Conservation (phyloP, 2,329 filamentous ascomycete species). For the Emergomyces pasteurianus region DNA sequence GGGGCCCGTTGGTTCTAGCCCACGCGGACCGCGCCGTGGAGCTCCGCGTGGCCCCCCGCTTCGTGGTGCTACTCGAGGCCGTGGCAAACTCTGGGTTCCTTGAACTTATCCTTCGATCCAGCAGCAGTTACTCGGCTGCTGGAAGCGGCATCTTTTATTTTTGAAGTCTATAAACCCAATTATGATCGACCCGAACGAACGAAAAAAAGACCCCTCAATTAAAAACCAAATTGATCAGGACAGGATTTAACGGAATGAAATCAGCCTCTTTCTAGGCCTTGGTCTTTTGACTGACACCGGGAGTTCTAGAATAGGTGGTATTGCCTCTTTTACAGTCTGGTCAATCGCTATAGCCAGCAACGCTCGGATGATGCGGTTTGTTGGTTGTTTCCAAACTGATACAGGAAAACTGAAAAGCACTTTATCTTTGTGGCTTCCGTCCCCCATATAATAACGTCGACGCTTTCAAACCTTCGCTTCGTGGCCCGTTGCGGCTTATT, state of each 20-base stretch:
- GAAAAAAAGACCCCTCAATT: neutral
- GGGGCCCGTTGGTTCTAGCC: slow-evolving; percentile 23
- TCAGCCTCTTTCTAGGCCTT: neutral
- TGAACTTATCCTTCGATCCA: slow-evolving; percentile 16
- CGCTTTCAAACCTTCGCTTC: neutral
- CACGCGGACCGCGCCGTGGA: slow-evolving; percentile 24
- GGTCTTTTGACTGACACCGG: neutral
- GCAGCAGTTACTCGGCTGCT: neutral
- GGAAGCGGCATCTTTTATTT: neutral
- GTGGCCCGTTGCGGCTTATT: neutral
- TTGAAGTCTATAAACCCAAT: neutral
- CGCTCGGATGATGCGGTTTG: neutral
- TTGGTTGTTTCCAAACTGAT: neutral
- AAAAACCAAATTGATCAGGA: neutral
- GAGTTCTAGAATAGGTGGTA: neutral
- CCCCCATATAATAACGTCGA: neutral
- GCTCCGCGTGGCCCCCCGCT: slow-evolving; percentile 22
- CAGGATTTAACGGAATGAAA: neutral
- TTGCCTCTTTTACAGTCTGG: neutral
- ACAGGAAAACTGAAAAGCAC: neutral
- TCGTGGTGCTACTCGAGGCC: slow-evolving; percentile 27
- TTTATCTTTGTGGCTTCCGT: neutral
- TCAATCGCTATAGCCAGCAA: neutral
- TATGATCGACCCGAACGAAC: neutral
- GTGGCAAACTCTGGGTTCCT: slow-evolving; percentile 36